Conservation (phyloP, 2,329 filamentous ascomycete genomes). For the Claviceps africana region DNA sequence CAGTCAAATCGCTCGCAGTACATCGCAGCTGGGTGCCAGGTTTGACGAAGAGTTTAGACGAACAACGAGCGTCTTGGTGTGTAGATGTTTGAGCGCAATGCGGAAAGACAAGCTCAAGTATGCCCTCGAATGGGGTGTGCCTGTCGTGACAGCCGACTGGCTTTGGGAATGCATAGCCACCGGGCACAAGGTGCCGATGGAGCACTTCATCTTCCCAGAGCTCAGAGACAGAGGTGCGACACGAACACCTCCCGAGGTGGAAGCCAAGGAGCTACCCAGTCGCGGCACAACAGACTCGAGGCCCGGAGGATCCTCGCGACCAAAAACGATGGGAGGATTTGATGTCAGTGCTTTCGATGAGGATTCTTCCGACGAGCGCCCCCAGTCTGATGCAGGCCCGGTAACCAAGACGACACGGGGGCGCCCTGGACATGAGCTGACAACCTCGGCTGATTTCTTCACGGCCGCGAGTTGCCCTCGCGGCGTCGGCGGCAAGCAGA, state of each 20-base stretch:
- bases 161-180: slow-evolving; percentile 65
- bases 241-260: background rate
- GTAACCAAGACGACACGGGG: background rate
- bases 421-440: slow-evolving; percentile 10
- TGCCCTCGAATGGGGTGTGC: slow-evolving; percentile 60
- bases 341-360: slow-evolving; percentile 27
- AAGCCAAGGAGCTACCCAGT: slow-evolving; percentile 6
- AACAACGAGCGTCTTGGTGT: slow-evolving; percentile 65
- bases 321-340: slow-evolving; percentile 16
- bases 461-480: slow-evolving; percentile 26
- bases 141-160: slow-evolving; percentile 73
- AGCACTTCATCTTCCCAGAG: slow-evolving; percentile 33
- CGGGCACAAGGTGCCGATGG: slow-evolving; percentile 32
- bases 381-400: background rate
- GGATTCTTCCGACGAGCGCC: slow-evolving; percentile 12
- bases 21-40: slow-evolving; percentile 61
- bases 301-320: slow-evolving; percentile 8
- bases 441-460: slow-evolving; percentile 24
- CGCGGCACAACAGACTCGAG: background rate
- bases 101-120: slow-evolving; percentile 65
- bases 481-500: slow-evolving; percentile 14
- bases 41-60: slow-evolving; percentile 68
- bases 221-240: slow-evolving; percentile 20
- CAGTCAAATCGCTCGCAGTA: slow-evolving; percentile 65
- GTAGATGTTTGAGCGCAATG: slow-evolving; percentile 42